Percentiles rank a stretch among this genome's conserved stretches.
phyloP scores from a whole-genome alignment of 2,329 filamentous ascomycete species.

The Drechslera avenae region DNA sequence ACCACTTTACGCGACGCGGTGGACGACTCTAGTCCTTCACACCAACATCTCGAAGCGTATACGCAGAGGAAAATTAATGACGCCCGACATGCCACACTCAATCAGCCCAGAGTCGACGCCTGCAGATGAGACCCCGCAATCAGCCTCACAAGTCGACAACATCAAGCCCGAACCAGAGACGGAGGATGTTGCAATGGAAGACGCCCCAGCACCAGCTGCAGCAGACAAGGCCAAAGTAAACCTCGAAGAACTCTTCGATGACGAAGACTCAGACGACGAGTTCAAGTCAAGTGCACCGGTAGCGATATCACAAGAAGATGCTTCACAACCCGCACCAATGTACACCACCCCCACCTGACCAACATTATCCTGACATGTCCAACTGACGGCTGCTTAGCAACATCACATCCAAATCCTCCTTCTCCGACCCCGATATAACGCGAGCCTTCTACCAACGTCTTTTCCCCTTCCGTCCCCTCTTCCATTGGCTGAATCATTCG shows the following conservation, averaged over 20 bases:
- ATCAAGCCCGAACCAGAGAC: slow-evolving; percentile 36
- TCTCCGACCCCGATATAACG: slow-evolving; percentile 81
- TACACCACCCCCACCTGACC: slow-evolving; percentile 34
- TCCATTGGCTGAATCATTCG: slow-evolving; percentile 97
- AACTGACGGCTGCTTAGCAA: slow-evolving; percentile 32
- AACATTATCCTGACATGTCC: neutral
- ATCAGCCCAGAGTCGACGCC: slow-evolving; percentile 48
- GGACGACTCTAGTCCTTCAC: slow-evolving; percentile 10
- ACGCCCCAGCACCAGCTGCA: slow-evolving; percentile 34
- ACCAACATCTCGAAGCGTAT: slow-evolving; percentile 5
- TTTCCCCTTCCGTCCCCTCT: slow-evolving; percentile 92
- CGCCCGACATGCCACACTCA: slow-evolving; percentile 53
- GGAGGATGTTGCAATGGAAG: slow-evolving; percentile 41
- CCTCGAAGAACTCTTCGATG: slow-evolving; percentile 65
- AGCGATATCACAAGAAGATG: slow-evolving; percentile 50
- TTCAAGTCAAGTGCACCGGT: slow-evolving; percentile 61
- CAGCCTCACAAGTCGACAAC: slow-evolving; percentile 48
- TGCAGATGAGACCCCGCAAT: slow-evolving; percentile 44
- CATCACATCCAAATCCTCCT: slow-evolving; percentile 50
- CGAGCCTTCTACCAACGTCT: slow-evolving; percentile 93
- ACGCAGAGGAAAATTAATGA: slow-evolving; percentile 5
- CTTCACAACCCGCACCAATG: slow-evolving; percentile 47
- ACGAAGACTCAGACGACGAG: slow-evolving; percentile 62
- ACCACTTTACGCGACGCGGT: slow-evolving; percentile 24
- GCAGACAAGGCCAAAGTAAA: slow-evolving; percentile 43